Evolutionary conservation across 306 rosid genomes (phyloP).

Genomic region (Prunus dulcis): DNA sequence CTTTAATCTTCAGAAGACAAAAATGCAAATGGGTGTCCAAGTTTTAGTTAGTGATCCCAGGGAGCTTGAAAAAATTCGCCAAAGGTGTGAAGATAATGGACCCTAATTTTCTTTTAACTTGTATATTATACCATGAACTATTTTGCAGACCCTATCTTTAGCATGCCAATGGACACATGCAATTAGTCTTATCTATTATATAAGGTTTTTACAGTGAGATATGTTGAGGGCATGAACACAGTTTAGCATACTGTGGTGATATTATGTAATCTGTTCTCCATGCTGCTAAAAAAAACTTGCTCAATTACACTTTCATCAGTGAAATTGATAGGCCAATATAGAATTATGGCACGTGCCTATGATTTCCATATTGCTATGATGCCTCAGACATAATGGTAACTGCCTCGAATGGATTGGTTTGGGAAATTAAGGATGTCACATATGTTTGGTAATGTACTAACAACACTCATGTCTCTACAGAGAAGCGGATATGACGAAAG

Average conservation of each 20-base stretch:
- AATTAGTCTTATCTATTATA: not conserved
- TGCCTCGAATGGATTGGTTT: slow-evolving; percentile 1
- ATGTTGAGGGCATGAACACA: not conserved
- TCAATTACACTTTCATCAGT: not conserved
- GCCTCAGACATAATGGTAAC: not conserved
- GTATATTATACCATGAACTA: not conserved
- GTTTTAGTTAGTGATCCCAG: slow-evolving; percentile 85
- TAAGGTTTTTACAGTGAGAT: not conserved
- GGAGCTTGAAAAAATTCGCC: slow-evolving; percentile 97
- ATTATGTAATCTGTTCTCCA: not conserved
- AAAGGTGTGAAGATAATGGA: slow-evolving; percentile 47
- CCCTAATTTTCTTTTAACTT: not conserved
- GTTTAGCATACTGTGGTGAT: not conserved
- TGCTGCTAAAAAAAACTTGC: not conserved
- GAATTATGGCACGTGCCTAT: not conserved
- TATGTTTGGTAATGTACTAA: not conserved
- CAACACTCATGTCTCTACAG: slow-evolving; percentile 26
- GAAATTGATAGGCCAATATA: not conserved
- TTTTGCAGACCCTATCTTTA: not conserved
- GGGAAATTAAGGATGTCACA: not conserved
- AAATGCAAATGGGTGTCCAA: slow-evolving; percentile 99
- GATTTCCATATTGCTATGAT: not conserved
- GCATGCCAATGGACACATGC: not conserved
- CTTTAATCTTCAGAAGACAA: slow-evolving; percentile 98
- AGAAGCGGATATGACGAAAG: slow-evolving; percentile 96